A percentile compares a stretch with the other conserved stretches of the same genome.
Evolutionary conservation across 768 basidiomycete species (phyloP).

Genomic region (Trametes meyenii): DNA sequence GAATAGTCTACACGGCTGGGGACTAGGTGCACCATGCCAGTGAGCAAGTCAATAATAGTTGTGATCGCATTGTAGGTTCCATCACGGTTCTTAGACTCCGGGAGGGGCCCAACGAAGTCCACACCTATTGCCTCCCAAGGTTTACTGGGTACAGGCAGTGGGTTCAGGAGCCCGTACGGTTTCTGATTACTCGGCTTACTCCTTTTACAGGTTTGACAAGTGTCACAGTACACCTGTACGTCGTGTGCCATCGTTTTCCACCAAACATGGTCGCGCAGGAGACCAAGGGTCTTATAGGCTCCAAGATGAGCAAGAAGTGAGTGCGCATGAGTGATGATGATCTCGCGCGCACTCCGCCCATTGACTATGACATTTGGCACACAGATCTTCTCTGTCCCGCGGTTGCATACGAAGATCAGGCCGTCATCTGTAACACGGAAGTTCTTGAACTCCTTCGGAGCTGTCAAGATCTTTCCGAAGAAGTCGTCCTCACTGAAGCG

Average conservation of each 20-base stretch:
- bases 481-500: slow-evolving; percentile 35
- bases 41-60: slow-evolving; percentile 30
- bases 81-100: slow-evolving; percentile 27
- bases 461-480: slow-evolving; percentile 31
- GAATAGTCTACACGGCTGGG: slow-evolving; percentile 33
- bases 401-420: slow-evolving; percentile 21
- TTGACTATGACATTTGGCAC: slow-evolving; percentile 29
- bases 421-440: slow-evolving; percentile 32
- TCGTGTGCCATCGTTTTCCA: slow-evolving; percentile 40
- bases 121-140: slow-evolving; percentile 45
- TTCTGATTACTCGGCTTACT: slow-evolving; percentile 22
- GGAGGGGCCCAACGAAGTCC: slow-evolving; percentile 44
- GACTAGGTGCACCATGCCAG: slow-evolving; percentile 31
- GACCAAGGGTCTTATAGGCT: slow-evolving; percentile 35
- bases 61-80: slow-evolving; percentile 30
- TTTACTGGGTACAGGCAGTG: slow-evolving; percentile 31
- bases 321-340: slow-evolving; percentile 40
- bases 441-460: slow-evolving; percentile 31
- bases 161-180: slow-evolving; percentile 28
- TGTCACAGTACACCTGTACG: slow-evolving; percentile 28
- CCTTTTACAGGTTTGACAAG: slow-evolving; percentile 27
- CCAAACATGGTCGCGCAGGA: slow-evolving; percentile 40
- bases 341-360: slow-evolving; percentile 30
- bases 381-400: neutral
- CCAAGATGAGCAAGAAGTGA: slow-evolving; percentile 43